Evolutionary conservation across 2,329 filamentous ascomycete species (phyloP), one percentile per base, ranked within the genome.

Genomic region (Diaporthe velutina): DNA sequence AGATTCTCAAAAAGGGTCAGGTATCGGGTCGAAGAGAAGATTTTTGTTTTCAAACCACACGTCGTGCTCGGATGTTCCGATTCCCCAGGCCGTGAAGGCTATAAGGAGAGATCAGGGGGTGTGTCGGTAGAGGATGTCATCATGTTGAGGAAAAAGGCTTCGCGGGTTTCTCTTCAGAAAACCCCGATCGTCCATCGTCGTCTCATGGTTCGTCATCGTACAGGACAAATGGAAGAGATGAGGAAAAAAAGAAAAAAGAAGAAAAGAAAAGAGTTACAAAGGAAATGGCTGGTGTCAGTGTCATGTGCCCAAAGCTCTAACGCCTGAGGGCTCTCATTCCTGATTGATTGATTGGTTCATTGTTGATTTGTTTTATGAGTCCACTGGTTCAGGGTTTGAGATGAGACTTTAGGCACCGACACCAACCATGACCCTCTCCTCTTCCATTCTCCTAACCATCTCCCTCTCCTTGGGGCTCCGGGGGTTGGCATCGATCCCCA

Each of bases 401-500:
- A n/a, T n/a, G n/a, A 50, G 4, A 8, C 61, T 57, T 76, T 80
- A 86, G 76, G 81, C 83, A 75, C 78, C 81, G 50, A 80, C 79
- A 45, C 78, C 81, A 54, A 80, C 79, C 57, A 80, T 76, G 15
- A 80, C 80, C 67, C 86, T 83, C 79, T 87, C 86, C 80, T 90
- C 87, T 79, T 91, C 90, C 79, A 90, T 83, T 77, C 88, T 83
- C 79, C 89, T 86, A 73, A 90, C 88, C 80, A 90, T 83, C 81
- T 91, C 89, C 78, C 89, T 85, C 82, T 91, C 90, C 78, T 87
- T 86, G 54, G 88, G 88, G 78, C 88, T 90, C 52, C 89, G 83
- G 30, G 89, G 89, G 80, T 89, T 89, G 52, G 89, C 87, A 78
- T 91, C 89, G 77, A 90, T 90, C 52, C 90, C 90, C 33, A 92